phyloP scores from a whole-genome alignment of 257 asterid genomes.

The Petrea volubilis region DNA sequence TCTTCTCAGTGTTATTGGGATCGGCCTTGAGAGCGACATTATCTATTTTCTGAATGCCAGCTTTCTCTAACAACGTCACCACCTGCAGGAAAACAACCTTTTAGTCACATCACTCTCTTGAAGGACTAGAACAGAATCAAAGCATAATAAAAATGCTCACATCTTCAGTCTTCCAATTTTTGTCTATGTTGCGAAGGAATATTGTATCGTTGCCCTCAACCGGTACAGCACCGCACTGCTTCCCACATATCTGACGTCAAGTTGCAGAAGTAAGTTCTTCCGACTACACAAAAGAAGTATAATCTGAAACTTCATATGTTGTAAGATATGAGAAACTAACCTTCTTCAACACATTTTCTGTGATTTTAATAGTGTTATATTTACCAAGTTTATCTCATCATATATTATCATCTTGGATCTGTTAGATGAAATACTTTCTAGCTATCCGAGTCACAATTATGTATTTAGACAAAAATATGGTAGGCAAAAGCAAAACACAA shows the following conservation, averaged over 20 bases:
- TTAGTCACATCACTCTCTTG: constrained; percentile 26
- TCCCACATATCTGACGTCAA: constrained; percentile 58
- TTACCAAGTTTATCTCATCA: background rate
- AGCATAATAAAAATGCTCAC: constrained; percentile 50
- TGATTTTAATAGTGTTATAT: background rate
- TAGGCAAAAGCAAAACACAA: background rate
- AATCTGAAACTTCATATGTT: background rate
- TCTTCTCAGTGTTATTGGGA: constrained; percentile 49
- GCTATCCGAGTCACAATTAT: too few species aligned
- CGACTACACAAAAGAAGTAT: background rate
- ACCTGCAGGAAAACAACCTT: constrained; percentile 45
- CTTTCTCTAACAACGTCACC: constrained; percentile 43
- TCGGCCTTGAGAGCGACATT: constrained; percentile 52
- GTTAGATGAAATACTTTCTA: background rate
- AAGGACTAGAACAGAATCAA: constrained; percentile 4
- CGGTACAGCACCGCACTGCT: constrained; percentile 48
- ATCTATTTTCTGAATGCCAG: constrained; percentile 65
- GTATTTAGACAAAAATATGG: too few species aligned
- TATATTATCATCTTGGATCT: background rate
- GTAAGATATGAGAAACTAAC: background rate
- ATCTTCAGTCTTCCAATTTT: constrained; percentile 65
- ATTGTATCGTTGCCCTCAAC: constrained; percentile 71
- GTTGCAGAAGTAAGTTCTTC: background rate
- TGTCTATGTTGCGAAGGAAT: constrained; percentile 72
- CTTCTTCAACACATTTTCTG: background rate